Conservation (phyloP, 495 filamentous ascomycete genomes). For the Neurospora sp. region DNA sequence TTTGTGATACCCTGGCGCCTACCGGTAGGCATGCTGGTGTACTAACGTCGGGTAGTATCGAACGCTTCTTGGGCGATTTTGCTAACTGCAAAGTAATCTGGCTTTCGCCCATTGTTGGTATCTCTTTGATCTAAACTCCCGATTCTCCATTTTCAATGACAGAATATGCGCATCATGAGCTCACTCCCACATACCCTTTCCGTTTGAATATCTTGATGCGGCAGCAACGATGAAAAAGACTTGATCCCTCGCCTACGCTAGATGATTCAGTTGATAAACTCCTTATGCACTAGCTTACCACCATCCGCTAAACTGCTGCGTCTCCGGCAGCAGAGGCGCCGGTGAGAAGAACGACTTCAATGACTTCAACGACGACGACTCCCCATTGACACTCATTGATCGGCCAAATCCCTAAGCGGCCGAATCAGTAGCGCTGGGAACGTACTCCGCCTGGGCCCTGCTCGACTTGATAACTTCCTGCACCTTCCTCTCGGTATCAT, state of each 20-base stretch:
- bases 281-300: neutral
- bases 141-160: neutral
- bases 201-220: neutral
- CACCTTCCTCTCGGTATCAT: constrained; percentile 69
- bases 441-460: constrained; percentile 53
- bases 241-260: neutral
- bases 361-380: neutral
- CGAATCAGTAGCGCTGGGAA: constrained; percentile 23
- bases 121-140: neutral
- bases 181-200: neutral
- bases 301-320: neutral
- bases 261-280: neutral
- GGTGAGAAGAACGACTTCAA: neutral
- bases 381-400: neutral
- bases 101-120: neutral
- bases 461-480: constrained; percentile 76
- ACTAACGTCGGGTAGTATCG: neutral
- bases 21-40: neutral
- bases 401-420: neutral
- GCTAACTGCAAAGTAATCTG: neutral
- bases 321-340: neutral
- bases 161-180: neutral
- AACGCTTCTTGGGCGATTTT: neutral
- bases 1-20: neutral
- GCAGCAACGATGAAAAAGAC: neutral